Evolutionary conservation across 225 moss, liverwort and hornwort genomes (phyloP), one percentile per base, ranked within the genome.

Genomic region (Neckera pumila): DNA sequence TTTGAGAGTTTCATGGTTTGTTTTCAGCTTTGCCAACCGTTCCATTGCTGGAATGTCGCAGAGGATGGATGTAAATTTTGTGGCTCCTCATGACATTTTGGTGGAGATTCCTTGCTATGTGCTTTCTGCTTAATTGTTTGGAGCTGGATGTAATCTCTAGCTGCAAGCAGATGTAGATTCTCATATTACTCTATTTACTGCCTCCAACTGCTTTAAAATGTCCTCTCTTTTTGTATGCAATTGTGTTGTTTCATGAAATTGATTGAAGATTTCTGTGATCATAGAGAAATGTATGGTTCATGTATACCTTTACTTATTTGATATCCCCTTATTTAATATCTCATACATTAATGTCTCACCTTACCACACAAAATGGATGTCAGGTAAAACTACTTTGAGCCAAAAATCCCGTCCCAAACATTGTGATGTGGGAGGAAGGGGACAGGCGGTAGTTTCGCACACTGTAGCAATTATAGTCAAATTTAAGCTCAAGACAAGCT

Each of bases 1-100:
- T 86, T 92, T 86, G 87, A 87, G 89, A 88, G 89, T 91, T 82
- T 73, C 62, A 79, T 88, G 88, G 87, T 88, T 91, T 76, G 76
- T 88, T 86, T 90, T 72, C 58, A 84, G 70, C 86, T 90, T 64
- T 76, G 69, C 72, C 75, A 89, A 79, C 79, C 69, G 64, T 87
- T 85, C 45, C 31, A 84, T 74, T 64, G 87, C 77, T 85, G 81
- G 74, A 90, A 82, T 85, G 57, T 82, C 43, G 30, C 71, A 53
- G 85, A 81, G 85, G 64, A 79, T 73, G 87, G 87, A 54, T 92
- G 87, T 91, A 83, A 85, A 87, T 89, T 89, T 72, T 87, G 87
- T 82, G 82, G 12, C 64, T 76, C 43, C 73, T 54, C 53, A 66
- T 88, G 89, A 85, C 66, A 92, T 63, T 86, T 90, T 67, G 66